A percentile compares a stretch with the other conserved stretches of the same genome.
phyloP scores from a whole-genome alignment of 1,284 basidiomycete genomes.

The Cryptococcus maquisensis region DNA sequence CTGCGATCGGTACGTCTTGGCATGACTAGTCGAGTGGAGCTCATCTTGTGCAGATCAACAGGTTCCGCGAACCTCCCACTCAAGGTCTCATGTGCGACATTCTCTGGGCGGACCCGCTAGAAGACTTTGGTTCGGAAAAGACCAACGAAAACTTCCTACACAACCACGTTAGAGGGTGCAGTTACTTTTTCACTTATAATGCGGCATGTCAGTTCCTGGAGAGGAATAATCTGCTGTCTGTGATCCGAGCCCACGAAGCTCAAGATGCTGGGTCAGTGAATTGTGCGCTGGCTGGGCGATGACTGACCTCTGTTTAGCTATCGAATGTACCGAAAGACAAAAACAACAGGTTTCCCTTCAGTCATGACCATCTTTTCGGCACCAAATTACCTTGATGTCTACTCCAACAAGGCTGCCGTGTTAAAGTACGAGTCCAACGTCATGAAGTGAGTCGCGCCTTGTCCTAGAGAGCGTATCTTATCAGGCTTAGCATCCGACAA shows the following conservation, averaged over 20 bases:
- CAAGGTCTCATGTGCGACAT: conserved; percentile 94
- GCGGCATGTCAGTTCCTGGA: conserved; percentile 92
- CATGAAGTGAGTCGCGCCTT: conserved; percentile 60
- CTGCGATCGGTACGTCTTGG: conserved; percentile 61
- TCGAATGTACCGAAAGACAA: conserved; percentile 95
- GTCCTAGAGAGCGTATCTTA: not conserved
- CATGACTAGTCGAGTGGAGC: not conserved
- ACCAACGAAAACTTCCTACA: conserved; percentile 77
- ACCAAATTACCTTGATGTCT: conserved; percentile 92
- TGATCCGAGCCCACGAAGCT: conserved; percentile 91
- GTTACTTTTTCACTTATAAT: conserved; percentile 93
- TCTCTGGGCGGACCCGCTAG: conserved; percentile 89
- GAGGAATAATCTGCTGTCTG: conserved; percentile 87
- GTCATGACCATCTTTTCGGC: conserved; percentile 97
- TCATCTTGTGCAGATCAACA: conserved; percentile 64
- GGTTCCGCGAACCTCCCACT: conserved; percentile 91
- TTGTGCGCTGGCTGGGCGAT: not conserved
- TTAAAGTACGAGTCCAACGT: conserved; percentile 96
- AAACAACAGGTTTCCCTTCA: conserved; percentile 82
- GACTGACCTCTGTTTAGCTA: conserved; percentile 54
- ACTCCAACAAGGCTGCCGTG: conserved; percentile 95
- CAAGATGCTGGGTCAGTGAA: conserved; percentile 83
- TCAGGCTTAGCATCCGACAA: conserved; percentile 55
- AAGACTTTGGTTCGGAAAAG: conserved; percentile 90
- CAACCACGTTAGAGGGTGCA: conserved; percentile 92